These are phyloP conservation scores for Grosmannia serpens DNA, from an alignment of 2,329 filamentous ascomycete species.

Conservation along the genomic window DNA sequence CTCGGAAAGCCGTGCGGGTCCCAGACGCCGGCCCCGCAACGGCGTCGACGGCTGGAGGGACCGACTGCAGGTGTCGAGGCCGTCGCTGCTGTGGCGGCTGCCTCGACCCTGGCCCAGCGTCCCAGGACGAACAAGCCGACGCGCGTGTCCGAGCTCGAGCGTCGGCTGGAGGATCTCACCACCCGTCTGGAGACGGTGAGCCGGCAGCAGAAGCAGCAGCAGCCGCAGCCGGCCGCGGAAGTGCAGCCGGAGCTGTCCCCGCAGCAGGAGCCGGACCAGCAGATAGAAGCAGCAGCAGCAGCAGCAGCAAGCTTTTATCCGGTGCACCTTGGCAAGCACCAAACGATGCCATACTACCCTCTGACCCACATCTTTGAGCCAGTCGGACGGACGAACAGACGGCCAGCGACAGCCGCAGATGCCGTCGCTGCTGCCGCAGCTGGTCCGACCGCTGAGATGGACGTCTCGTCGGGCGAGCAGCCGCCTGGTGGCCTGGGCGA, in stretches of 20 bases:
- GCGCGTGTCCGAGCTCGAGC: constrained; percentile 38
- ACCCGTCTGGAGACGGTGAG: constrained; percentile 27
- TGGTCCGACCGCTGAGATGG: background rate
- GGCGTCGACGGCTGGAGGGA: constrained; percentile 26
- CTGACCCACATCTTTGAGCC: background rate
- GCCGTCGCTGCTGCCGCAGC: too few species aligned
- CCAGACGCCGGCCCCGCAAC: constrained; percentile 35
- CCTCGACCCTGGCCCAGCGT: background rate
- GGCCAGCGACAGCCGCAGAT: background rate
- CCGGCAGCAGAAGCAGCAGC: constrained; percentile 5
- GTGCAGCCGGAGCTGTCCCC: background rate
- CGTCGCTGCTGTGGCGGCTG: background rate
- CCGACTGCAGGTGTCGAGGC: background rate
- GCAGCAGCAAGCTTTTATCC: background rate
- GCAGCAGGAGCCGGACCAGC: constrained; percentile 7
- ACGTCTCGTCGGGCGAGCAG: background rate
- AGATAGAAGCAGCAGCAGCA: constrained; percentile 1
- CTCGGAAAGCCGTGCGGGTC: constrained; percentile 34
- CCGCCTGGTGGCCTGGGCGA: too few species aligned
- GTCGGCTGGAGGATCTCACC: constrained; percentile 36
- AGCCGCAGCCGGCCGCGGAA: background rate
- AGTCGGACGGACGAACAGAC: background rate
- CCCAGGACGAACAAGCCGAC: constrained; percentile 21
- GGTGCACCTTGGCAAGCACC: background rate
- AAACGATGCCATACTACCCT: background rate